A percentile compares a stretch with the other conserved stretches of the same genome.
These are phyloP conservation scores for Hamamelis virginiana DNA, from an alignment of 164 flowering plant species.

Conservation along the genomic window DNA sequence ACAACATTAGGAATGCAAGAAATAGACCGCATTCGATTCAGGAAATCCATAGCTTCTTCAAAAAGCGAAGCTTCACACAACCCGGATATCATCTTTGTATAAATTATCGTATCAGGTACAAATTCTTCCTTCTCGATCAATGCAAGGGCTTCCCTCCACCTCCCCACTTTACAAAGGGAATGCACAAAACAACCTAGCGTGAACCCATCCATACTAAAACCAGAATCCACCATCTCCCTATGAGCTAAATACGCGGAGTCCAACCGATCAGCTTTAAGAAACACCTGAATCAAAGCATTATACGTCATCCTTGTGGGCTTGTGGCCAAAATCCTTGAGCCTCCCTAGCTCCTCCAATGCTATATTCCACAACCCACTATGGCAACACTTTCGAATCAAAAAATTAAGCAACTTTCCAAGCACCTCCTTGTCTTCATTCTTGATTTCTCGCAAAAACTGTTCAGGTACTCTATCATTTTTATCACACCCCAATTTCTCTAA, in stretches of 20 bases:
- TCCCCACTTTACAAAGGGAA: conserved; percentile 68
- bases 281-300: conserved; percentile 71
- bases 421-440: conserved; percentile 63
- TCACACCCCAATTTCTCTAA: conserved; percentile 46
- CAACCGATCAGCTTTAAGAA: conserved; percentile 58
- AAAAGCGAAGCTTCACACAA: conserved; percentile 90
- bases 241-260: conserved; percentile 66
- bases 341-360: conserved; percentile 89
- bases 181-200: conserved; percentile 58
- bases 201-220: conserved; percentile 56
- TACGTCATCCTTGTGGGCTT: conserved; percentile 65
- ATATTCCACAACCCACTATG: conserved; percentile 68
- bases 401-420: conserved; percentile 69
- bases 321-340: conserved; percentile 82
- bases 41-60: conserved; percentile 83
- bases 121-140: conserved; percentile 74
- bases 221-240: conserved; percentile 61
- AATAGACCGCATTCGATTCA: conserved; percentile 69
- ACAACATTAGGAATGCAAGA: conserved; percentile 79
- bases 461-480: conserved; percentile 37
- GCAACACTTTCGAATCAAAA: conserved; percentile 67
- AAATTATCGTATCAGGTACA: conserved; percentile 60
- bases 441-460: conserved; percentile 54
- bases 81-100: conserved; percentile 80
- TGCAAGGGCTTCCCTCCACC: conserved; percentile 71